These are phyloP conservation scores for Eragrostis curvula DNA, from an alignment of 176 grass and related monocot species.

Conservation along the genomic window DNA sequence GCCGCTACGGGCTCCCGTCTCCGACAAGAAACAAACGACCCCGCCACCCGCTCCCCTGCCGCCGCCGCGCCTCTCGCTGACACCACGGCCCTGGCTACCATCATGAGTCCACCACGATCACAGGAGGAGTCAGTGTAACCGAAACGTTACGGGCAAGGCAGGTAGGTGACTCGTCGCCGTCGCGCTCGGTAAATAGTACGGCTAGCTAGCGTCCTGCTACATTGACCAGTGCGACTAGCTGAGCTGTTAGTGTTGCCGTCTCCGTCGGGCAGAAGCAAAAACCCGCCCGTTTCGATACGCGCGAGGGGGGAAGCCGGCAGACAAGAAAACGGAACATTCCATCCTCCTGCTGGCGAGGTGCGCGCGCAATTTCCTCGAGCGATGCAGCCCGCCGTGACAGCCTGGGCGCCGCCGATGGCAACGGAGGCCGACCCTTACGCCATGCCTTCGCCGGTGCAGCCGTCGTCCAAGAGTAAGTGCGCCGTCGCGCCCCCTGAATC, in stretches of 20 bases:
- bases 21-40: constrained; percentile 3
- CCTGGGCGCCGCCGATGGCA: constrained; percentile 42
- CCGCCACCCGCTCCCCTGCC: not conserved
- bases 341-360: not conserved
- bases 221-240: not conserved
- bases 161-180: constrained; percentile 26
- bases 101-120: not conserved
- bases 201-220: not conserved
- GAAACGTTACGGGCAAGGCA: constrained; percentile 20
- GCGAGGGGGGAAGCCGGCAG: constrained; percentile 13
- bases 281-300: constrained; percentile 8
- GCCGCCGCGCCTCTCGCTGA: not conserved
- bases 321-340: not conserved
- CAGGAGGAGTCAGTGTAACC: constrained; percentile 31
- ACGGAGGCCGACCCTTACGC: constrained; percentile 63
- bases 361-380: not conserved
- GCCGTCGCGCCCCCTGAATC: not conserved
- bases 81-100: not conserved
- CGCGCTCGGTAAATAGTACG: constrained; percentile 12
- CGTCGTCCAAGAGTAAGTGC: constrained; percentile 54
- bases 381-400: constrained; percentile 29
- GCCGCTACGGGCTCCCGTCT: constrained; percentile 17
- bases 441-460: constrained; percentile 47
- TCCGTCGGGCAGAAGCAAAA: constrained; percentile 18
- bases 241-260: not conserved